These are phyloP conservation scores for Tetragonia tetragonoides DNA, from an alignment of 148 eudicot species.

Conservation along the genomic window DNA sequence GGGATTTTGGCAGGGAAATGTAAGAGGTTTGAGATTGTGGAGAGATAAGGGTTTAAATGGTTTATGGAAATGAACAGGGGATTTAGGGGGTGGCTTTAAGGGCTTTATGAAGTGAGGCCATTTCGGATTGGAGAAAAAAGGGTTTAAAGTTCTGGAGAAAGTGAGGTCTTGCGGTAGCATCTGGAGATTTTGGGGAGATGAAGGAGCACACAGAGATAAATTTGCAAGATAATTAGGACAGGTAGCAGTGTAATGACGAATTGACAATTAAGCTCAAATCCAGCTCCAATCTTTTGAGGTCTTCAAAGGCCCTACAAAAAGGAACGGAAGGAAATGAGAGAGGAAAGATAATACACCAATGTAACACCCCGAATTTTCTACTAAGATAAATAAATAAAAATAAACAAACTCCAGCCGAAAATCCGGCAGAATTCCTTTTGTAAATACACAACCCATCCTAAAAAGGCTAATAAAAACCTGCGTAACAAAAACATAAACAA, in stretches of 20 bases:
- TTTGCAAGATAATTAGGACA: neutral
- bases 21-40: slow-evolving; percentile 21
- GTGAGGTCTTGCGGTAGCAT: slow-evolving; percentile 52
- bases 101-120: slow-evolving; percentile 28
- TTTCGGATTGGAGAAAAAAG: slow-evolving; percentile 35
- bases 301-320: neutral
- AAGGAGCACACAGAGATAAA: neutral
- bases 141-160: slow-evolving; percentile 57
- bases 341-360: too few relatives aligned
- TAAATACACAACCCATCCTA: too few relatives aligned
- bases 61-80: slow-evolving; percentile 1
- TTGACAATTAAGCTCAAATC: neutral
- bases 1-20: slow-evolving; percentile 30
- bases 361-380: too few relatives aligned
- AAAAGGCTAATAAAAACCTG: too few relatives aligned
- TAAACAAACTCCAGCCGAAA: too few relatives aligned
- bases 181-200: slow-evolving; percentile 1
- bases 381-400: too few relatives aligned
- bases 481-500: too few relatives aligned
- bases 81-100: slow-evolving; percentile 28
- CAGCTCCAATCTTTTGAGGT: neutral
- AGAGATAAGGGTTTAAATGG: slow-evolving; percentile 22
- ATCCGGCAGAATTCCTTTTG: too few relatives aligned
- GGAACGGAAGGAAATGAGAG: too few relatives aligned
- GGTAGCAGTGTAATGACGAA: too few relatives aligned